phyloP scores from a whole-genome alignment of 805 yeast genomes.

The Ogataea paradorogensis region DNA sequence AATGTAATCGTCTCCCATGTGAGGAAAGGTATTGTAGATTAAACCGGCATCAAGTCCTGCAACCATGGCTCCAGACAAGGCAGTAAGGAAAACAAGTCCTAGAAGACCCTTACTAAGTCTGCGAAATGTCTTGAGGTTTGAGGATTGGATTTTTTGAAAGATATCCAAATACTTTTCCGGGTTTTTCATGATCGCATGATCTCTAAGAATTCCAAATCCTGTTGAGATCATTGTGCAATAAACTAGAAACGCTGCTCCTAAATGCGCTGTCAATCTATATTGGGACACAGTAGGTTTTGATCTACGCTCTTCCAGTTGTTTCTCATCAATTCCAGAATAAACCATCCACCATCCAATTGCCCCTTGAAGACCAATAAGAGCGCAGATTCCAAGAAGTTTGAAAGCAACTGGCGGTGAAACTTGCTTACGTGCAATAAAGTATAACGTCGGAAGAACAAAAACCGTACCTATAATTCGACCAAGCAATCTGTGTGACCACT shows the following conservation, averaged over 20 bases:
- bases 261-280: constrained; percentile 88
- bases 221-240: constrained; percentile 90
- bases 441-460: constrained; percentile 80
- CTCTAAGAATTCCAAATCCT: constrained; percentile 79
- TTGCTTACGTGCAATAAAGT: constrained; percentile 64
- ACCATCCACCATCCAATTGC: constrained; percentile 99
- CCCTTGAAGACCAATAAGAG: constrained; percentile 87
- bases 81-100: constrained; percentile 76
- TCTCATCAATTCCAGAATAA: constrained; percentile 84
- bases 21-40: constrained; percentile 94
- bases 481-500: constrained; percentile 93
- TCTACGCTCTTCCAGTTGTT: constrained; percentile 70
- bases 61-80: constrained; percentile 97
- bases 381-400: constrained; percentile 69
- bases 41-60: constrained; percentile 98
- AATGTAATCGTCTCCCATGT: constrained; percentile 82
- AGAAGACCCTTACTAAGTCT: constrained; percentile 53
- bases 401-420: constrained; percentile 66
- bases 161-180: constrained; percentile 56
- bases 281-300: constrained; percentile 98
- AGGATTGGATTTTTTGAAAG: constrained; percentile 59
- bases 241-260: constrained; percentile 87
- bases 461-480: constrained; percentile 88
- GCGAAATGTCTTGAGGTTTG: constrained; percentile 58
- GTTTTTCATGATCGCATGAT: constrained; percentile 61